A percentile compares a stretch with the other conserved stretches of the same genome.
Evolutionary conservation across 2,329 filamentous ascomycete genomes (phyloP).

Genomic region (Xylariaceae sp.): DNA sequence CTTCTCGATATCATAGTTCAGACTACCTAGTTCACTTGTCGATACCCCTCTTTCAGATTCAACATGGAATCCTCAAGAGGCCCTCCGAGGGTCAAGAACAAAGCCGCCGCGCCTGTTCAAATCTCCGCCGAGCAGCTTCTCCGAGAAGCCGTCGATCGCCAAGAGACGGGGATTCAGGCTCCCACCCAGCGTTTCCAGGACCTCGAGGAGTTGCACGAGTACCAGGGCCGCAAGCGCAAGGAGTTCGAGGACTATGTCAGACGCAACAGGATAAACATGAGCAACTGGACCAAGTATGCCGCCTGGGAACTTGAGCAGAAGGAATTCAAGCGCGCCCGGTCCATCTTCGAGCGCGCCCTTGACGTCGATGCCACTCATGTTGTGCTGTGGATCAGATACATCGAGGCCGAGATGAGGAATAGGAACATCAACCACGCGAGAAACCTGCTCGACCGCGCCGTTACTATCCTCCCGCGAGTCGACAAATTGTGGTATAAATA

Average conservation of each 20-base stretch:
- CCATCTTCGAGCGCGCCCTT: constrained; percentile 89
- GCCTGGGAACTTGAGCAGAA: constrained; percentile 98
- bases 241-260: constrained; percentile 98
- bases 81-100: constrained; percentile 97
- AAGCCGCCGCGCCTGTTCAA: constrained; percentile 84
- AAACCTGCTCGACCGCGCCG: constrained; percentile 91
- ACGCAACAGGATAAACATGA: constrained; percentile 90
- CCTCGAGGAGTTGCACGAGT: constrained; percentile 96
- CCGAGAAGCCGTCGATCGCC: constrained; percentile 92
- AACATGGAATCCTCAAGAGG: constrained; percentile 87
- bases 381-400: constrained; percentile 85
- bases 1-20: not conserved
- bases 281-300: constrained; percentile 98
- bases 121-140: constrained; percentile 97
- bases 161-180: constrained; percentile 81
- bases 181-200: constrained; percentile 95
- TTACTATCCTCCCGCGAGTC: constrained; percentile 82
- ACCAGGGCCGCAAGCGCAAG: constrained; percentile 90
- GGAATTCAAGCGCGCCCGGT: constrained; percentile 86
- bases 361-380: constrained; percentile 88
- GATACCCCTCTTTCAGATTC: too few species aligned
- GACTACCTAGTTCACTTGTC: constrained; percentile 2
- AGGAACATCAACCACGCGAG: constrained; percentile 95
- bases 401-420: constrained; percentile 93
- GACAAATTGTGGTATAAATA: constrained; percentile 99